Conservation (phyloP, 1,139 yeast species). For the Pichia sp. region DNA sequence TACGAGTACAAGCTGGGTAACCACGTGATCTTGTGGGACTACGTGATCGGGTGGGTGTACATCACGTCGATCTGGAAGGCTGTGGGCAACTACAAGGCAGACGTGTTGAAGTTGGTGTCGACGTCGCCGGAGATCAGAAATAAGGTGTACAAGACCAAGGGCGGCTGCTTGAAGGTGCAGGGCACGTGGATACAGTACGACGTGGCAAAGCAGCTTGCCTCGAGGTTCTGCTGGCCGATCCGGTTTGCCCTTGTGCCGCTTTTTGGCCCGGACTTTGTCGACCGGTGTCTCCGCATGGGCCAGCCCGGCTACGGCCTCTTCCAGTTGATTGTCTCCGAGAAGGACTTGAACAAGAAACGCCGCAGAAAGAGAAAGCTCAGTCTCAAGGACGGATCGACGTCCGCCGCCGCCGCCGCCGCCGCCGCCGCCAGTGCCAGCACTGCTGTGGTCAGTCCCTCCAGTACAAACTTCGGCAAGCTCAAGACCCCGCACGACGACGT, state of each 20-base stretch:
- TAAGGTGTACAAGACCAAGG: constrained; percentile 72
- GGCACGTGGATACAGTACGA: constrained; percentile 90
- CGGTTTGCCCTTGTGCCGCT: constrained; percentile 74
- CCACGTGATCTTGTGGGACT: constrained; percentile 84
- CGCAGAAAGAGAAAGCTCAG: constrained; percentile 9
- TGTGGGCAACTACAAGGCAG: constrained; percentile 67
- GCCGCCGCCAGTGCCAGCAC: not conserved
- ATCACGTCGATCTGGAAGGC: constrained; percentile 92
- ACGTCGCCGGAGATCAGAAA: constrained; percentile 56
- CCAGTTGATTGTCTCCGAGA: constrained; percentile 32
- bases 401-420: not conserved
- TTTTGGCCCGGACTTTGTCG: constrained; percentile 73
- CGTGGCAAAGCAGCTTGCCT: constrained; percentile 64
- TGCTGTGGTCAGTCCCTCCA: too few relatives aligned
- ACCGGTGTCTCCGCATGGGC: constrained; percentile 60
- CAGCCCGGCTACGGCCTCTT: constrained; percentile 70
- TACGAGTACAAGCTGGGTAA: constrained; percentile 64
- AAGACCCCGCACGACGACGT: too few relatives aligned
- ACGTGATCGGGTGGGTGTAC: constrained; percentile 82
- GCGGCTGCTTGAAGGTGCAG: constrained; percentile 89
- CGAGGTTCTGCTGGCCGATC: constrained; percentile 73
- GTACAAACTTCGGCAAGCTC: too few relatives aligned
- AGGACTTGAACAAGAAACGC: constrained; percentile 24
- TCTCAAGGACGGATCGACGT: not conserved
- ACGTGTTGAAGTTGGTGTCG: constrained; percentile 70